These are phyloP conservation scores for Suillus ampliporus DNA, from an alignment of 768 basidiomycete species.

Conservation along the genomic window DNA sequence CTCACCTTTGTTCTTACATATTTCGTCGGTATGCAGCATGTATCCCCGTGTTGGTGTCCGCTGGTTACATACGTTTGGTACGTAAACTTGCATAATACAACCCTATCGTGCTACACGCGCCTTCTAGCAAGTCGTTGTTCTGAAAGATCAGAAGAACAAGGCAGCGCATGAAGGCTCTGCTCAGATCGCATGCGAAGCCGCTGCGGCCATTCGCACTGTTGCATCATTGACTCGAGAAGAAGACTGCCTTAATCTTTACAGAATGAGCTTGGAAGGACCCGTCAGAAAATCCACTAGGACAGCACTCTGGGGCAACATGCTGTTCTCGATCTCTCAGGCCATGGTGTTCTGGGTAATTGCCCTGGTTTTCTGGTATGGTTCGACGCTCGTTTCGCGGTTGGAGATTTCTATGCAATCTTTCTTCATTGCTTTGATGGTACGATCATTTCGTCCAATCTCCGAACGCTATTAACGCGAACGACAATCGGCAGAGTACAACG, in stretches of 20 bases:
- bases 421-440: slow-evolving; percentile 84
- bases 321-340: slow-evolving; percentile 80
- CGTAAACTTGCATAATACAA: slow-evolving; percentile 24
- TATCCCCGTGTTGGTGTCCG: slow-evolving; percentile 66
- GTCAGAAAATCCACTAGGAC: slow-evolving; percentile 65
- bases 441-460: slow-evolving; percentile 21
- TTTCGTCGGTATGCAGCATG: slow-evolving; percentile 51
- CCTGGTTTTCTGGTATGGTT: slow-evolving; percentile 81
- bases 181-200: slow-evolving; percentile 91
- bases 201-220: slow-evolving; percentile 88
- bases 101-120: background rate
- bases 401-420: slow-evolving; percentile 67
- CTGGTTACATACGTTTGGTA: slow-evolving; percentile 85
- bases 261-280: slow-evolving; percentile 72
- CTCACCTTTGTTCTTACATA: slow-evolving; percentile 5
- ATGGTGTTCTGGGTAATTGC: slow-evolving; percentile 81
- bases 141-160: slow-evolving; percentile 87
- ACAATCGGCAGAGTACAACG: slow-evolving; percentile 58
- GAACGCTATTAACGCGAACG: background rate
- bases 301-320: slow-evolving; percentile 63
- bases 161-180: slow-evolving; percentile 79
- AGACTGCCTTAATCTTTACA: slow-evolving; percentile 72
- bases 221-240: slow-evolving; percentile 87
- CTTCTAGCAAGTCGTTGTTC: slow-evolving; percentile 73
- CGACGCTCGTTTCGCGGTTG: slow-evolving; percentile 58